Base-by-base conservation (phyloP, 1,284 basidiomycete species). In the Gymnopus androsaceus region DNA sequence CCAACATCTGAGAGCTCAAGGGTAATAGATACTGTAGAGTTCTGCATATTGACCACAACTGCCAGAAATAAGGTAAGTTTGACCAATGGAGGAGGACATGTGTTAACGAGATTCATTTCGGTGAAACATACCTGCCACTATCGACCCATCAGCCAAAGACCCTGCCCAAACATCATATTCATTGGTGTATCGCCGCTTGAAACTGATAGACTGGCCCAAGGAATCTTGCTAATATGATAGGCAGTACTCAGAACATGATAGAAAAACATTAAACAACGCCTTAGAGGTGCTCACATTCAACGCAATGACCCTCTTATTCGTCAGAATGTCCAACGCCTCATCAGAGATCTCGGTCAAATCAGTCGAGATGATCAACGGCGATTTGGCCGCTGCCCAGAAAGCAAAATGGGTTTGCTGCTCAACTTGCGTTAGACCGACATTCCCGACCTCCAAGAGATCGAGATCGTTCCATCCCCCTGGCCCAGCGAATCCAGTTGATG, bases 141-240 rank as follows among this genome's bases (percentile, higher is more conserved):
- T 76, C 1, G 78, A 80, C 25, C 77, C 78, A 64, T 80, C 76
- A n/a, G 76, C 67, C 19, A 81, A 62, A 30, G 76, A 75, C 7
- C 79, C 78, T 27, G 75, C 68, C 78, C 78, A 82, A 6, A 80
- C 75, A 57, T 82, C 79, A 54, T 76, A 68, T 54, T 78, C 75
- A 54, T 78, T 75, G 0, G 76, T 75, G 61, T 81, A 80, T 46
- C 79, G 73, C 51, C 79, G 71, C 60, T 69, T 75, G 65, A 81
- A 79, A 17, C 59, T 63, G 37, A 81, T 76, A 21, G 78, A 80
- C 63, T 67, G 70, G 28, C 78, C 79, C 8, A 81, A 64, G 34
- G 71, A 37, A 57, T 81, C 79, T 79, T 81, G 78, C 78, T 80
- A 57, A 47, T 41, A n/a, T 40, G 31, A 54, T 40, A 56, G 31